phyloP scores from a whole-genome alignment of 106 monocot species.

The Ottelia alismoides region DNA sequence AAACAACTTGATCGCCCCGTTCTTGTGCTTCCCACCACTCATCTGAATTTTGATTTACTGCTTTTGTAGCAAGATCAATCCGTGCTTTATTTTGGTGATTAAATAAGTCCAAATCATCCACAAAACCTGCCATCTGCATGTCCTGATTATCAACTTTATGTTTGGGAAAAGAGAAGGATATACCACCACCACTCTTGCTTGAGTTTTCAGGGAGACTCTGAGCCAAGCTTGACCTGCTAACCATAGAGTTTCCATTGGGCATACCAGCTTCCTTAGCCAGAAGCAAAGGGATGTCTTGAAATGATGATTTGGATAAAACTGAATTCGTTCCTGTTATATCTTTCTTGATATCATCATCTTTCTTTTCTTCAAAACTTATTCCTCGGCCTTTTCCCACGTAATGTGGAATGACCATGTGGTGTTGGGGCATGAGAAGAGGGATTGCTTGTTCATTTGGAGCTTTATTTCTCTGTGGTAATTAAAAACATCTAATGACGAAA shows the following conservation, averaged over 20 bases:
- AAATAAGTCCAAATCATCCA: conserved; percentile 45
- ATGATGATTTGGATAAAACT: conserved; percentile 36
- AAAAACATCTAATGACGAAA: not conserved
- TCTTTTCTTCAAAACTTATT: conserved; percentile 12
- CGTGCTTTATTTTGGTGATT: conserved; percentile 15
- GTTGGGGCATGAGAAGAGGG: conserved; percentile 96
- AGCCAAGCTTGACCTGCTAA: conserved; percentile 15
- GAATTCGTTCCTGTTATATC: conserved; percentile 29
- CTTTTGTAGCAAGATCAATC: conserved; percentile 13
- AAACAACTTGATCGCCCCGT: conserved; percentile 40
- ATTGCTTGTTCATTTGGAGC: conserved; percentile 88
- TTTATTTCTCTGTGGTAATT: conserved; percentile 69
- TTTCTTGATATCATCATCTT: conserved; percentile 15
- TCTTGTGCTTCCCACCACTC: conserved; percentile 92
- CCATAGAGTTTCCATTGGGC: conserved; percentile 19
- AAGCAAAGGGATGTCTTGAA: conserved; percentile 84
- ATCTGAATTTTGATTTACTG: conserved; percentile 19
- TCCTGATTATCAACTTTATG: conserved; percentile 29
- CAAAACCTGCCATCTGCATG: conserved; percentile 77
- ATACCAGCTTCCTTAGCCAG: conserved; percentile 27
- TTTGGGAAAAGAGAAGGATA: conserved; percentile 35
- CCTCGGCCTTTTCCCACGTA: conserved; percentile 73
- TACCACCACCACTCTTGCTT: conserved; percentile 22
- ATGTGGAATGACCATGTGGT: conserved; percentile 99
- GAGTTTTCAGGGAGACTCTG: conserved; percentile 20